Percentiles rank a stretch among this genome's conserved stretches.
phyloP scores from a whole-genome alignment of 2,329 filamentous ascomycete genomes.

The Penicillium sp. region DNA sequence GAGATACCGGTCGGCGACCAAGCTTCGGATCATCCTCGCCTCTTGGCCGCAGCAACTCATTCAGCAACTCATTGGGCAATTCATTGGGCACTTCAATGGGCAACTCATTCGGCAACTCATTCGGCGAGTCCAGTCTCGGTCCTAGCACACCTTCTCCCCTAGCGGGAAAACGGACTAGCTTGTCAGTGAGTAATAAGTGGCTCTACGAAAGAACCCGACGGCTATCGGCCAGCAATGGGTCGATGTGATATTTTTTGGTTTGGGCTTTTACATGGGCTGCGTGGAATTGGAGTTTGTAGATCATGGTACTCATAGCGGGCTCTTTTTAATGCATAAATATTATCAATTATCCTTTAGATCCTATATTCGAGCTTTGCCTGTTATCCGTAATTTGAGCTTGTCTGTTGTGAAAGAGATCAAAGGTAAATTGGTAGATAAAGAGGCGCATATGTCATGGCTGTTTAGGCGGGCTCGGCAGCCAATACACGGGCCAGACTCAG shows the following conservation, averaged over 20 bases:
- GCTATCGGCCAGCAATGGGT: slow-evolving; percentile 39
- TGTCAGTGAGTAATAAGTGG: slow-evolving; percentile 90
- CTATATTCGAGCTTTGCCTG: neutral
- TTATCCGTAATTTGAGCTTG: neutral
- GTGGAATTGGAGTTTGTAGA: slow-evolving; percentile 18
- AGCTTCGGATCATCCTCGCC: slow-evolving; percentile 52
- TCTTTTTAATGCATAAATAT: slow-evolving; percentile 13
- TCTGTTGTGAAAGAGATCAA: neutral
- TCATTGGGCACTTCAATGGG: neutral
- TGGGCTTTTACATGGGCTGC: slow-evolving; percentile 10
- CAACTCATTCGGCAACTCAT: slow-evolving; percentile 7
- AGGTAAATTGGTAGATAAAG: neutral
- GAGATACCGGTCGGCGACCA: slow-evolving; percentile 50
- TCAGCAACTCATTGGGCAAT: slow-evolving; percentile 15
- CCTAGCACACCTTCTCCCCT: slow-evolving; percentile 70
- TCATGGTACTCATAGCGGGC: slow-evolving; percentile 20
- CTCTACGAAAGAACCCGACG: slow-evolving; percentile 75
- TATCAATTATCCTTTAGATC: neutral
- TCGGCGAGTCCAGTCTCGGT: slow-evolving; percentile 49
- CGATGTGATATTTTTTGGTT: slow-evolving; percentile 26
- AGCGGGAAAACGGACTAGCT: slow-evolving; percentile 66
- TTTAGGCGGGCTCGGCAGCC: slow-evolving; percentile 10
- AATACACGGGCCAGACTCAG: slow-evolving; percentile 4
- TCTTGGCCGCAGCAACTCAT: slow-evolving; percentile 36
- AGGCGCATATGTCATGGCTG: slow-evolving; percentile 1